Evolutionary conservation across 257 asterid genomes (phyloP).

Genomic region (Handroanthus guayacan): DNA sequence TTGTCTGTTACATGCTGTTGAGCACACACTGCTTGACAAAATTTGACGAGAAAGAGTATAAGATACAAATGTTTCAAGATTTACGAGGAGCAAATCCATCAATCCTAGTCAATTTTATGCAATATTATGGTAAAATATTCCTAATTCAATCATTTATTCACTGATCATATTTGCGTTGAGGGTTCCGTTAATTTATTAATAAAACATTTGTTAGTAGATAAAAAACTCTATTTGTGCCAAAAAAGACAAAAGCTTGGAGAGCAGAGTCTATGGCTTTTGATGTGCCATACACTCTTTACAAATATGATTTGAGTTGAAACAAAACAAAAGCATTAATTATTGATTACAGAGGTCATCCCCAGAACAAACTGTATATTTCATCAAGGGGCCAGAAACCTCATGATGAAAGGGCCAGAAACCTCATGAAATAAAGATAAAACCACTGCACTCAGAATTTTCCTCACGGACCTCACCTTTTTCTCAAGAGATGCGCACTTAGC

Average conservation of each 20-base stretch:
- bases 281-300: slow-evolving; percentile 12
- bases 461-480: slow-evolving; percentile 63
- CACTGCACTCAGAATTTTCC: background rate
- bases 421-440: background rate
- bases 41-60: too few relatives aligned
- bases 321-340: background rate
- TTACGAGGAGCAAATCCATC: background rate
- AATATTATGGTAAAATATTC: background rate
- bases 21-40: background rate
- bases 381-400: background rate
- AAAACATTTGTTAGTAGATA: background rate
- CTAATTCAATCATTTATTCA: background rate
- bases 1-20: background rate
- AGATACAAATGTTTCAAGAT: background rate
- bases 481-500: slow-evolving; percentile 65
- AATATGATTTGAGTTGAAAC: background rate
- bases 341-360: background rate
- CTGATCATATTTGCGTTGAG: background rate
- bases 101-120: background rate
- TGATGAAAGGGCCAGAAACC: background rate
- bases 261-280: background rate
- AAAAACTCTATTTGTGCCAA: slow-evolving; percentile 17
- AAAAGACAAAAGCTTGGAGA: slow-evolving; percentile 4
- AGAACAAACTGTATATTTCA: background rate
- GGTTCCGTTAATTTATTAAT: background rate